These are phyloP conservation scores for Ceratopteris richardii DNA, from an alignment of 75 land plant genomes.

Conservation along the genomic window DNA sequence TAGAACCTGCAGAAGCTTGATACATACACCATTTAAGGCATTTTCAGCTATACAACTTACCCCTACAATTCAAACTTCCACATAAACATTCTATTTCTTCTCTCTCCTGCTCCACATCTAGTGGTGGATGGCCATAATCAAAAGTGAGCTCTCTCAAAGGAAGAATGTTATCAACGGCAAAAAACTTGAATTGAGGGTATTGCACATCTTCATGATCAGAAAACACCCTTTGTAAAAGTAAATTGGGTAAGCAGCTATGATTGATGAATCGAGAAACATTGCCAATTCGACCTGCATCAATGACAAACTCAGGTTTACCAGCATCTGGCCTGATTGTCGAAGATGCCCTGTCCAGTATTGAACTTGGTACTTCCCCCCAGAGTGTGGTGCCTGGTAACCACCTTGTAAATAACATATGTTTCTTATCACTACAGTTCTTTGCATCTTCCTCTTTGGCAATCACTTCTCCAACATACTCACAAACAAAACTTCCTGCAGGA, in stretches of 20 bases:
- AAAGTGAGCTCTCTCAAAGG: slow-evolving; percentile 66
- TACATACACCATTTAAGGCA: too few relatives aligned
- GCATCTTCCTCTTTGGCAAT: slow-evolving; percentile 6
- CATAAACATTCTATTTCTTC: slow-evolving; percentile 36
- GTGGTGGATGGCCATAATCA: slow-evolving; percentile 47
- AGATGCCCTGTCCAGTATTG: slow-evolving; percentile 15
- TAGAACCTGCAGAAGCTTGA: too few relatives aligned
- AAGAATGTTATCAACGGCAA: slow-evolving; percentile 60
- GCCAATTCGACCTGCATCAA: slow-evolving; percentile 50
- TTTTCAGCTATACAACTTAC: slow-evolving; percentile 17
- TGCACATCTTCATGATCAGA: slow-evolving; percentile 31
- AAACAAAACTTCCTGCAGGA: slow-evolving; percentile 57
- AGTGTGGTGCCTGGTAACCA: slow-evolving; percentile 8
- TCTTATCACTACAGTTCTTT: slow-evolving; percentile 22
- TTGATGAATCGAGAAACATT: slow-evolving; percentile 79
- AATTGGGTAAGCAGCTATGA: slow-evolving; percentile 72
- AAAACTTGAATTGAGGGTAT: slow-evolving; percentile 57
- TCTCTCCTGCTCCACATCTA: slow-evolving; percentile 11
- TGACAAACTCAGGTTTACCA: slow-evolving; percentile 14
- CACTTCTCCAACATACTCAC: slow-evolving; percentile 61
- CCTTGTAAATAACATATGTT: slow-evolving; percentile 39
- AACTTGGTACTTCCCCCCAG: slow-evolving; percentile 23
- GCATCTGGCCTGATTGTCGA: slow-evolving; percentile 7
- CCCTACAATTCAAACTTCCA: slow-evolving; percentile 53
- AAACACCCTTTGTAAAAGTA: slow-evolving; percentile 51